These are phyloP conservation scores for Penicillium robsamsonii DNA, from an alignment of 495 filamentous ascomycete genomes.

Conservation along the genomic window DNA sequence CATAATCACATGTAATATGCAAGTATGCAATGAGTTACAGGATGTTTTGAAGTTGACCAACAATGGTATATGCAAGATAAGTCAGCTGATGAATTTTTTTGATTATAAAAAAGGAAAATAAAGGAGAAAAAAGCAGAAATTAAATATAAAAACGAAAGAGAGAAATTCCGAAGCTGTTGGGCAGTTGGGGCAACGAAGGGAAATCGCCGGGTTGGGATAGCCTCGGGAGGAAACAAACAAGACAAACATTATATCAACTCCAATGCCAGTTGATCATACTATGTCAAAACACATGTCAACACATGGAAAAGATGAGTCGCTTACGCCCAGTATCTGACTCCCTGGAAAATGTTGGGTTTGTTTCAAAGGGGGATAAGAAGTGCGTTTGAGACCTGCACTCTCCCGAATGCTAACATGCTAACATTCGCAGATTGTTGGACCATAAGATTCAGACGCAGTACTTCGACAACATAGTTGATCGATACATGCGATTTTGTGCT, in stretches of 20 bases:
- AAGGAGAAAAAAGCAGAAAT: not conserved
- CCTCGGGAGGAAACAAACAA: conserved; percentile 24
- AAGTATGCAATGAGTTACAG: conserved; percentile 13
- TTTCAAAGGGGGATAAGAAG: conserved; percentile 84
- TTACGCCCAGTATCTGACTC: conserved; percentile 73
- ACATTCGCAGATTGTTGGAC: conserved; percentile 64
- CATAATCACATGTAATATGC: conserved; percentile 32
- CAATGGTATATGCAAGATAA: conserved; percentile 13
- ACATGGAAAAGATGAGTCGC: conserved; percentile 51
- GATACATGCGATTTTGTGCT: conserved; percentile 86
- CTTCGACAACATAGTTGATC: conserved; percentile 78
- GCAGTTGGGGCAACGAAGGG: conserved; percentile 26
- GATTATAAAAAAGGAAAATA: conserved; percentile 2
- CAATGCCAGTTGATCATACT: conserved; percentile 1
- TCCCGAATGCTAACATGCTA: conserved; percentile 8
- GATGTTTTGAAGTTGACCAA: conserved; percentile 17
- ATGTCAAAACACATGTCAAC: conserved; percentile 21
- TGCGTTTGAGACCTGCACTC: conserved; percentile 27
- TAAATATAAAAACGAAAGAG: conserved; percentile 9
- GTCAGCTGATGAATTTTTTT: conserved; percentile 15
- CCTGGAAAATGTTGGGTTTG: conserved; percentile 73
- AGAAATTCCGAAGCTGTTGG: conserved; percentile 19
- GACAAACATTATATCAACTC: conserved; percentile 17
- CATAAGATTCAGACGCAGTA: conserved; percentile 74
- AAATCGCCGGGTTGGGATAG: conserved; percentile 19